phyloP scores from a whole-genome alignment of 2,329 filamentous ascomycete genomes.

The Penicillium vulpinum region DNA sequence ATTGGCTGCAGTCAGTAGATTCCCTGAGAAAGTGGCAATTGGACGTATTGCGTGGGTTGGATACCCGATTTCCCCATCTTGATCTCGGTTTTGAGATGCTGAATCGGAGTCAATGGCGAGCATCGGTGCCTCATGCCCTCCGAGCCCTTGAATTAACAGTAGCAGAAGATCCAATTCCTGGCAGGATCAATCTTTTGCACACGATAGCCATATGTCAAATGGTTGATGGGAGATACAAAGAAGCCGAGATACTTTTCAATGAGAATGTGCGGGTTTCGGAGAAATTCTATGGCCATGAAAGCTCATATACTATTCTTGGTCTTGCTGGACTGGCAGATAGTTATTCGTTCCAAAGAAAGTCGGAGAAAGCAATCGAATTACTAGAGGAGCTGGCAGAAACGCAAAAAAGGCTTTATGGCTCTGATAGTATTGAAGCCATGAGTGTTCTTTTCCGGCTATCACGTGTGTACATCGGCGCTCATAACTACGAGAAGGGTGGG shows the following conservation, averaged over 20 bases:
- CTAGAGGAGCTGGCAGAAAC: not conserved
- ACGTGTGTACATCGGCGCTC: not conserved
- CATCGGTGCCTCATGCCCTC: slow-evolving; percentile 22
- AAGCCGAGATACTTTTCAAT: slow-evolving; percentile 8
- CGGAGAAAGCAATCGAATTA: not conserved
- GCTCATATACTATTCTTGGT: not conserved
- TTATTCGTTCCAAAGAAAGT: not conserved
- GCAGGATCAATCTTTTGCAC: not conserved
- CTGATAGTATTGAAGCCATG: not conserved
- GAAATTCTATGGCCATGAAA: not conserved
- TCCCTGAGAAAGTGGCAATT: not conserved
- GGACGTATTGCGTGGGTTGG: slow-evolving; percentile 3
- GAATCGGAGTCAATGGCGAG: slow-evolving; percentile 18
- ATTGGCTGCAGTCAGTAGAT: slow-evolving; percentile 23
- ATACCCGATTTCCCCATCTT: slow-evolving; percentile 7
- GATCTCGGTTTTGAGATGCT: slow-evolving; percentile 10
- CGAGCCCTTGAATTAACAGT: not conserved
- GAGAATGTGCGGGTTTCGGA: not conserved
- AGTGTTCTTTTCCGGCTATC: not conserved
- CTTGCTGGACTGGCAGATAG: not conserved
- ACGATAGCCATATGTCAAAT: slow-evolving; percentile 11
- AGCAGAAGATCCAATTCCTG: not conserved
- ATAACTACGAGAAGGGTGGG: not conserved
- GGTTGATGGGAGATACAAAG: slow-evolving; percentile 18
- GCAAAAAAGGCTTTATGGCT: not conserved